Percentiles rank a stretch among this genome's conserved stretches.
Evolutionary conservation across 1,284 basidiomycete genomes (phyloP).

Genomic region (Pseudozyma tsukubaensis): DNA sequence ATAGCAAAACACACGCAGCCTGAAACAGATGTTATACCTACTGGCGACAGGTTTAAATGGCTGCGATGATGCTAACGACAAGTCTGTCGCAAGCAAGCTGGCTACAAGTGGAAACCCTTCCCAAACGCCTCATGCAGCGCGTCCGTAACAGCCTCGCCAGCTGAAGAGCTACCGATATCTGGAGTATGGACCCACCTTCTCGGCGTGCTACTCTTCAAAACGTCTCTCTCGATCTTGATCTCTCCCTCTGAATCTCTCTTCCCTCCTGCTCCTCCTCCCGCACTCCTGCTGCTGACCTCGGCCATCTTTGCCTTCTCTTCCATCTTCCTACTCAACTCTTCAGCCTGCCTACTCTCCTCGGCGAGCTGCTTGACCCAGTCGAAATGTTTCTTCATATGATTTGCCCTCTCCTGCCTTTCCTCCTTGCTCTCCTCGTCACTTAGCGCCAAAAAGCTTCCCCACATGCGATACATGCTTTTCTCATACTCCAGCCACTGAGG

Average conservation of each 20-base stretch:
- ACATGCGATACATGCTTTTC: slow-evolving; percentile 11
- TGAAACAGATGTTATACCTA: too few relatives aligned
- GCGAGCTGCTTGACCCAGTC: not conserved
- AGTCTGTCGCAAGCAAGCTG: not conserved
- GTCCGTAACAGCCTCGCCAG: too few relatives aligned
- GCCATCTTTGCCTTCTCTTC: not conserved
- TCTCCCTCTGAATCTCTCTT: not conserved
- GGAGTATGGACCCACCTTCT: slow-evolving; percentile 8
- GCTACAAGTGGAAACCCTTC: not conserved
- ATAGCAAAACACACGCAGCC: not conserved
- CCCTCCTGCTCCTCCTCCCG: not conserved
- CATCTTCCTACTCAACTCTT: not conserved
- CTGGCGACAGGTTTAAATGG: too few relatives aligned
- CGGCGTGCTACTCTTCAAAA: slow-evolving; percentile 6
- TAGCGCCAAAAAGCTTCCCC: slow-evolving; percentile 5
- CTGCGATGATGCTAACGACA: not conserved
- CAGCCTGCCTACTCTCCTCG: not conserved
- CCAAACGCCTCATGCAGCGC: not conserved
- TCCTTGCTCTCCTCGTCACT: slow-evolving; percentile 1
- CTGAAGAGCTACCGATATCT: not conserved
- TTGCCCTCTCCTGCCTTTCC: too few relatives aligned
- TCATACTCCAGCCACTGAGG: slow-evolving; percentile 10
- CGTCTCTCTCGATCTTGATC: not conserved
- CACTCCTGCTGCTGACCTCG: too few relatives aligned
- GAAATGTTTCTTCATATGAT: slow-evolving; percentile 3